A percentile compares a stretch with the other conserved stretches of the same genome.
phyloP scores from a whole-genome alignment of 1,139 yeast species.

The Lodderomyces elongisporus region DNA sequence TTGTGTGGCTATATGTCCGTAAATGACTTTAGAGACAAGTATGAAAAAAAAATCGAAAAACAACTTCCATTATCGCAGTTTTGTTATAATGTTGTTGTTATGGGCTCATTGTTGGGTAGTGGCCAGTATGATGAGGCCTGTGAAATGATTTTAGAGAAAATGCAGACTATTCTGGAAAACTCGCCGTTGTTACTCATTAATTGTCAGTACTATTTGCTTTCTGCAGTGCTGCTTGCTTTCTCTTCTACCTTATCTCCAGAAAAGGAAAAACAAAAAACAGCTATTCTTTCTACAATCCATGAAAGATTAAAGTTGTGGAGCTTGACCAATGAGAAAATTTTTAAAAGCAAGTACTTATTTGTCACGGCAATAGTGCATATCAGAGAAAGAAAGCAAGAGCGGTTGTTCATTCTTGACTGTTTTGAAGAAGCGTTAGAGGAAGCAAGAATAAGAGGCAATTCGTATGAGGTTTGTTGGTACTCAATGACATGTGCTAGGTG shows the following conservation, averaged over 20 bases:
- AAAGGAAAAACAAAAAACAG: constrained; percentile 6
- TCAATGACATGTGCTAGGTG: constrained; percentile 45
- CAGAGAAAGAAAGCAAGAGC: constrained; percentile 18
- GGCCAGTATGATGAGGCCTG: constrained; percentile 21
- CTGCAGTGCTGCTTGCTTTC: constrained; percentile 15
- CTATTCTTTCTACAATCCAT: constrained; percentile 14
- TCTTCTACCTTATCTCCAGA: not conserved
- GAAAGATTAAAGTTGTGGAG: constrained; percentile 27
- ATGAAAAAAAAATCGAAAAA: constrained; percentile 4
- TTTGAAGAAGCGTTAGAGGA: constrained; percentile 44
- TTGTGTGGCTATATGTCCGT: constrained; percentile 15
- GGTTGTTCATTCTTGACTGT: constrained; percentile 37
- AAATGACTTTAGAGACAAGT: constrained; percentile 13
- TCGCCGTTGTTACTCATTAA: constrained; percentile 24
- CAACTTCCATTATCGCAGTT: constrained; percentile 7
- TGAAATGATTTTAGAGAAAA: constrained; percentile 15
- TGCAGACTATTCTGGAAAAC: constrained; percentile 15
- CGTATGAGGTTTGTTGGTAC: constrained; percentile 40
- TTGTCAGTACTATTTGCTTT: constrained; percentile 19
- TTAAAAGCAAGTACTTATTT: constrained; percentile 29
- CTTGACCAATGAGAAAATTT: constrained; percentile 30
- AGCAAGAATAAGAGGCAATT: constrained; percentile 26
- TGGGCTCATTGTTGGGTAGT: constrained; percentile 6
- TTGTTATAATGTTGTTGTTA: constrained; percentile 11
- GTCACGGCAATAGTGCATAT: constrained; percentile 28